A percentile compares a stretch with the other conserved stretches of the same genome.
These are phyloP conservation scores for Sphagnurus paluster DNA, from an alignment of 1,284 basidiomycete genomes.

Conservation along the genomic window DNA sequence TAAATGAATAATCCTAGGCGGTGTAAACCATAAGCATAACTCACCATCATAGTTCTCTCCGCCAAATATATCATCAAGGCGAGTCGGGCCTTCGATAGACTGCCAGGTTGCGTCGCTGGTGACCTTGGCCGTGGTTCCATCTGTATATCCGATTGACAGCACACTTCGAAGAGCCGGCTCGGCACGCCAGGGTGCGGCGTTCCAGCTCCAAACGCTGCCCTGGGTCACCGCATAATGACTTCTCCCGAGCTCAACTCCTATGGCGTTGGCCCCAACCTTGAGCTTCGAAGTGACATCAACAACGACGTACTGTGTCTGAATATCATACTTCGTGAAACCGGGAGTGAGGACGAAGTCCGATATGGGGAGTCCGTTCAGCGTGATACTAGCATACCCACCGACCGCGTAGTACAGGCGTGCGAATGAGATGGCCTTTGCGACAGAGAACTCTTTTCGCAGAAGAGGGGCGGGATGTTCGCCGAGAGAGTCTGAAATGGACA, in stretches of 20 bases:
- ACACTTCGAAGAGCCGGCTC: constrained; percentile 25
- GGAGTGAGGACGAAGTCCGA: constrained; percentile 27
- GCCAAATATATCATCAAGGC: constrained; percentile 29
- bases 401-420: constrained; percentile 29
- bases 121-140: constrained; percentile 22
- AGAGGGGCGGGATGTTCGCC: constrained; percentile 30
- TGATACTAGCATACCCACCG: constrained; percentile 28
- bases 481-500: constrained; percentile 19
- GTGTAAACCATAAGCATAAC: neutral
- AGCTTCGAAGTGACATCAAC: constrained; percentile 23
- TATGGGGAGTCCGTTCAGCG: constrained; percentile 26
- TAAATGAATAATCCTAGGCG: neutral
- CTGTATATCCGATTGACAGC: constrained; percentile 23
- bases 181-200: constrained; percentile 26
- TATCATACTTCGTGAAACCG: constrained; percentile 31
- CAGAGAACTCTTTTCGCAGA: constrained; percentile 24
- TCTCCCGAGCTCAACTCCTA: constrained; percentile 26
- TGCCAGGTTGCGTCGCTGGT: constrained; percentile 23
- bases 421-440: constrained; percentile 20
- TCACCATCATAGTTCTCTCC: constrained; percentile 30
- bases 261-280: constrained; percentile 19
- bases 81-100: constrained; percentile 26
- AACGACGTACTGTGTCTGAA: constrained; percentile 24
- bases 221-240: constrained; percentile 29
- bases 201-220: constrained; percentile 29